Conservation (phyloP, 2,329 filamentous ascomycete species). For the Verticillium isaacii region DNA sequence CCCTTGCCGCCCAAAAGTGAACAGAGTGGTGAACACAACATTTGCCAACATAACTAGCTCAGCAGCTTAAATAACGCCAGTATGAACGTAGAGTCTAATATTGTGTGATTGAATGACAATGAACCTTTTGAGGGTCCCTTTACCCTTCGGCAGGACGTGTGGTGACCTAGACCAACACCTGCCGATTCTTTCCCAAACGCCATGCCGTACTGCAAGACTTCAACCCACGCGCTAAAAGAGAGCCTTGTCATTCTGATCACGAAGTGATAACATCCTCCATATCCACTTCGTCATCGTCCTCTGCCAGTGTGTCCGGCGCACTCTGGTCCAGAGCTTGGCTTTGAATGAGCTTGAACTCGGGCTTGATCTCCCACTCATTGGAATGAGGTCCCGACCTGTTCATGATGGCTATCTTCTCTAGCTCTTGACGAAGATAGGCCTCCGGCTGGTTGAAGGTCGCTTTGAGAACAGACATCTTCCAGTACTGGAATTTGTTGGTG, state of each 20-base stretch:
- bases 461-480: conserved; percentile 37
- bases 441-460: conserved; percentile 75
- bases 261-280: conserved; percentile 69
- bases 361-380: conserved; percentile 78
- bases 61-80: too few relatives aligned
- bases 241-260: background rate
- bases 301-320: conserved; percentile 51
- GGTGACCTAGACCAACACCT: background rate
- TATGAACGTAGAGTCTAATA: too few relatives aligned
- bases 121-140: background rate
- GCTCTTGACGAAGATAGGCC: conserved; percentile 79
- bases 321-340: conserved; percentile 18
- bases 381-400: conserved; percentile 81
- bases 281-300: conserved; percentile 63
- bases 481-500: conserved; percentile 74
- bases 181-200: background rate
- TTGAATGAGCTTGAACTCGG: conserved; percentile 35
- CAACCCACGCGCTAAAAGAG: background rate
- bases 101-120: too few relatives aligned
- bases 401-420: conserved; percentile 78
- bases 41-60: too few relatives aligned
- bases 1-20: too few relatives aligned
- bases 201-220: background rate
- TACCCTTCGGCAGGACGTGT: background rate
- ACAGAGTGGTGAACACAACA: too few relatives aligned